Evolutionary conservation across 805 yeast genomes (phyloP).

Genomic region (Helenozyma rhizophorensis): DNA sequence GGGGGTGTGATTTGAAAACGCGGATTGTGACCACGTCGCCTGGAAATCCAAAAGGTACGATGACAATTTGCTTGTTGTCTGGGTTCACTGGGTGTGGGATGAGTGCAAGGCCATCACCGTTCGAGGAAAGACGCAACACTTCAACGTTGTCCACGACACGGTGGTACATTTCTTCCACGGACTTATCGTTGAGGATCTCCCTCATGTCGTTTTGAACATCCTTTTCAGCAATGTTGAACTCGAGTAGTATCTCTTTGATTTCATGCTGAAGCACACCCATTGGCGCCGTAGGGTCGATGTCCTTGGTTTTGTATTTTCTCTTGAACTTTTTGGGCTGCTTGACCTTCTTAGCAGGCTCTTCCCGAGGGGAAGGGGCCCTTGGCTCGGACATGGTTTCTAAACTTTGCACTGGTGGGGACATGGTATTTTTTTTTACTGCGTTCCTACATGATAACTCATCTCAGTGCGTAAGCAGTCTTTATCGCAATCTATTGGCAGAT

Average conservation of each 20-base stretch:
- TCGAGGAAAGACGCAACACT: conserved; percentile 59
- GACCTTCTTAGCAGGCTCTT: conserved; percentile 7
- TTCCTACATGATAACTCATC: conserved; percentile 9
- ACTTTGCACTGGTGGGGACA: neutral
- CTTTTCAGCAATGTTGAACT: conserved; percentile 36
- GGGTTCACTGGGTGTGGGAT: conserved; percentile 52
- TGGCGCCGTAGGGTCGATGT: conserved; percentile 72
- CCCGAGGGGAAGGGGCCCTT: too few relatives aligned
- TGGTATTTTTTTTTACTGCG: neutral
- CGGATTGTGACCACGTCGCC: conserved; percentile 73
- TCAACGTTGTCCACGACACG: conserved; percentile 55
- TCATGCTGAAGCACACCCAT: conserved; percentile 75
- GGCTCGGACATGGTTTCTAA: neutral
- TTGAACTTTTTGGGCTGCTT: conserved; percentile 24
- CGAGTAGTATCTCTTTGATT: conserved; percentile 53
- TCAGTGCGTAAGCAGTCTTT: conserved; percentile 8
- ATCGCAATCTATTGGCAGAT: conserved; percentile 2
- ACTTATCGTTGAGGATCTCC: conserved; percentile 56
- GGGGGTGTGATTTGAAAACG: conserved; percentile 74
- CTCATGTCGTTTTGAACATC: conserved; percentile 60
- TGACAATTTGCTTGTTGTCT: conserved; percentile 53
- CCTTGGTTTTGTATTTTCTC: conserved; percentile 58
- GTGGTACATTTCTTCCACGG: conserved; percentile 47
- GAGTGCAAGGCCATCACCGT: conserved; percentile 84
- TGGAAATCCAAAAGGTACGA: conserved; percentile 84